phyloP scores from a whole-genome alignment of 176 grass and related monocot species.

The Hordeum marinum region DNA sequence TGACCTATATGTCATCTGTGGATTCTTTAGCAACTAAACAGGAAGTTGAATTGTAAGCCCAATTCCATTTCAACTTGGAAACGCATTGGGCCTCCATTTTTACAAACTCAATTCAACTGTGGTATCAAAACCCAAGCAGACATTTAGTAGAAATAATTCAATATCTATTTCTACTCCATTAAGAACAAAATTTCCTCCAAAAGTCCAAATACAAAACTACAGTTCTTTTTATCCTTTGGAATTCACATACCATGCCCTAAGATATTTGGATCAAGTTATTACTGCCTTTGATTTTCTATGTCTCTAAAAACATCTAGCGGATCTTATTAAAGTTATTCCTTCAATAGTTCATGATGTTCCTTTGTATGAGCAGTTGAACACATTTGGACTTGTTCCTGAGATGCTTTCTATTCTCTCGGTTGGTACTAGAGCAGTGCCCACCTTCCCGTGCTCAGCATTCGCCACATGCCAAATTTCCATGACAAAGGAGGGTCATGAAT shows the following conservation, averaged over 20 bases:
- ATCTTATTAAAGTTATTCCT: not conserved
- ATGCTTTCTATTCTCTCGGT: not conserved
- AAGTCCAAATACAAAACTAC: not conserved
- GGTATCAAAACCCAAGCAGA: not conserved
- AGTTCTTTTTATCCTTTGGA: not conserved
- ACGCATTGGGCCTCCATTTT: not conserved
- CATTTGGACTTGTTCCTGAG: not conserved
- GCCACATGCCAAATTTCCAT: not conserved
- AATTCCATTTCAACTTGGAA: not conserved
- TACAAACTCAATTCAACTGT: not conserved
- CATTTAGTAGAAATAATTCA: not conserved
- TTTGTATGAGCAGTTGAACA: not conserved
- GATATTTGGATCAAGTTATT: not conserved
- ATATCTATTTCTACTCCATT: not conserved
- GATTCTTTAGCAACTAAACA: not conserved
- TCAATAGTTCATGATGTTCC: not conserved
- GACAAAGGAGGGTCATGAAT: not conserved
- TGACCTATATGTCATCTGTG: not conserved
- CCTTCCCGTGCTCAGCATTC: too few relatives aligned
- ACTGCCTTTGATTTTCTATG: not conserved
- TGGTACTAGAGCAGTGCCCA: not conserved
- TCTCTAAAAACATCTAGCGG: not conserved
- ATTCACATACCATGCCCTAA: not conserved
- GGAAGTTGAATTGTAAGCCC: not conserved
- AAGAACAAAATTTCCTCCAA: not conserved